These are phyloP conservation scores for Phytophthora crassamura DNA, from an alignment of 352 stramenopile genomes.

Conservation along the genomic window DNA sequence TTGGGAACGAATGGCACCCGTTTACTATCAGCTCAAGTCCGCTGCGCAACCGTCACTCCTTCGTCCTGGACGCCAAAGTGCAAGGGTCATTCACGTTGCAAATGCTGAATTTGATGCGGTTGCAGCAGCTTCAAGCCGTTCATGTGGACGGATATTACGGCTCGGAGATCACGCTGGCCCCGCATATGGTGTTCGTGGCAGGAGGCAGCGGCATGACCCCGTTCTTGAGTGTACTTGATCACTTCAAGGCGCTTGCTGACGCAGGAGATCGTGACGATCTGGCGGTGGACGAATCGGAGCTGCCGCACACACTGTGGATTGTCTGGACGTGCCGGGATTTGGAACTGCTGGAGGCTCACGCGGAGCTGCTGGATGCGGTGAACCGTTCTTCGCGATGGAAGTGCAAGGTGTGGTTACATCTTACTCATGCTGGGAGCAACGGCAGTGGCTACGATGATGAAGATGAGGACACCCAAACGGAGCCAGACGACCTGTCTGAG, in stretches of 20 bases:
- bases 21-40: conserved; percentile 79
- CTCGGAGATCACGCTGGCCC: conserved; percentile 47
- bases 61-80: conserved; percentile 67
- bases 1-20: conserved; percentile 74
- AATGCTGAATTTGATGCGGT: conserved; percentile 55
- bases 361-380: conserved; percentile 54
- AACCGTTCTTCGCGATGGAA: conserved; percentile 50
- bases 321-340: conserved; percentile 63
- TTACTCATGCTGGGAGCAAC: conserved; percentile 32
- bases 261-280: conserved; percentile 16
- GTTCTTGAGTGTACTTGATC: conserved; percentile 71
- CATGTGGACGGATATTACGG: conserved; percentile 81
- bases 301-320: conserved; percentile 57
- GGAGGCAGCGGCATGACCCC: conserved; percentile 79
- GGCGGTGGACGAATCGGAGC: conserved; percentile 20
- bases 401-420: conserved; percentile 58
- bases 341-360: conserved; percentile 50
- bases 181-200: conserved; percentile 74
- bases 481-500: conserved; percentile 40
- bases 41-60: conserved; percentile 44
- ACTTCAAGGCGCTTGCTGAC: conserved; percentile 49
- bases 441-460: conserved; percentile 24
- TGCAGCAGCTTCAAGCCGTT: conserved; percentile 48
- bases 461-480: conserved; percentile 42
- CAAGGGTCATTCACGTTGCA: conserved; percentile 65